Conservation (phyloP, 805 yeast genomes). For the Candida germanica region DNA sequence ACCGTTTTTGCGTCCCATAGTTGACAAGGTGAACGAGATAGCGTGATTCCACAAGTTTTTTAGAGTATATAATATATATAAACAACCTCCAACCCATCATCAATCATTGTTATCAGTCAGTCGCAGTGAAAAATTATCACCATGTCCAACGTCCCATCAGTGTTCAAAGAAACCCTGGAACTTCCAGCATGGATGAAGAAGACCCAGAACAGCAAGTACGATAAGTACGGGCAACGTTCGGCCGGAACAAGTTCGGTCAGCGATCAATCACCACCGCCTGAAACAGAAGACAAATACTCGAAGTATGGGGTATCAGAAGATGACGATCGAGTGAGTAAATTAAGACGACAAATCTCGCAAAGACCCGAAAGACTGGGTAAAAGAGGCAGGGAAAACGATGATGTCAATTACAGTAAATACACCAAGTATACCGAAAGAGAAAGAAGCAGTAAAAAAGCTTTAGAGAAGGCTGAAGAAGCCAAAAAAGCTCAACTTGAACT, state of each 20-base stretch:
- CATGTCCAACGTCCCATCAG: constrained; percentile 12
- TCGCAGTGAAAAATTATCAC: no score
- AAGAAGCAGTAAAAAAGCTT: constrained; percentile 5
- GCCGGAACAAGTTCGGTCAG: constrained; percentile 1
- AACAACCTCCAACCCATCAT: no score
- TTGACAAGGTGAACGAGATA: constrained; percentile 13
- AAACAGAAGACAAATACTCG: constrained; percentile 16
- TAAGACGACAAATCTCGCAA: constrained; percentile 6
- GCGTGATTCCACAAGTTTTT: no score
- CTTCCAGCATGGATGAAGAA: constrained; percentile 41
- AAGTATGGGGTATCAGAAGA: constrained; percentile 13
- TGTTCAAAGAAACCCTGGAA: constrained; percentile 16
- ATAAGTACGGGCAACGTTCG: constrained; percentile 33
- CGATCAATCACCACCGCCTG: constrained; percentile 2
- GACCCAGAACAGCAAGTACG: constrained; percentile 29
- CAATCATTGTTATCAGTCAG: no score
- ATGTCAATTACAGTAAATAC: constrained; percentile 1
- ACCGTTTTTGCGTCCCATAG: constrained; percentile 16
- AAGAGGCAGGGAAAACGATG: constrained; percentile 2
- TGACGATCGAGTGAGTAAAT: constrained; percentile 8
- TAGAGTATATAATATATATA: no score
- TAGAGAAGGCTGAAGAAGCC: constrained; percentile 1
- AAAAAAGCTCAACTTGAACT: neutral
- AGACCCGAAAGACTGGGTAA: neutral
- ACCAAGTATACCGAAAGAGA: constrained; percentile 8